Percentiles rank a stretch among this genome's conserved stretches.
These are phyloP conservation scores for Moniliophthora roreri DNA, from an alignment of 1,284 basidiomycete genomes.

Conservation along the genomic window DNA sequence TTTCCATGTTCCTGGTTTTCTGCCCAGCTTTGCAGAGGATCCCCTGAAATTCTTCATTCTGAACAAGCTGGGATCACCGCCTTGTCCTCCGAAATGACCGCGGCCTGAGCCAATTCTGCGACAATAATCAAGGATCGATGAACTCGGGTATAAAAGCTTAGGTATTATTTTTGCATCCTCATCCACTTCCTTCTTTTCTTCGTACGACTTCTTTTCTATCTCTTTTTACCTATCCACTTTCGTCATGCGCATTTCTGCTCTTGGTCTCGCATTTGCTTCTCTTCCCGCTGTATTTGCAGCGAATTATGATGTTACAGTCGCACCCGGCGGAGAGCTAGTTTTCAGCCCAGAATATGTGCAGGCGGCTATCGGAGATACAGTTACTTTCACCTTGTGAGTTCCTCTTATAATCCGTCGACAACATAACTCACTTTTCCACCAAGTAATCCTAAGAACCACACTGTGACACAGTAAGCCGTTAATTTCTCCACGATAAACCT, in stretches of 20 bases:
- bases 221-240: not conserved
- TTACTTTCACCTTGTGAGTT: constrained; percentile 17
- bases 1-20: too few relatives aligned
- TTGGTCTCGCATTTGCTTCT: constrained; percentile 10
- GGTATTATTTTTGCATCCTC: not conserved
- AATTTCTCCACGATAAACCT: not conserved
- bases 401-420: not conserved
- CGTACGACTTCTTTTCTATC: not conserved
- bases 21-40: too few relatives aligned
- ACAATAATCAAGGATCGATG: too few relatives aligned
- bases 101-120: too few relatives aligned
- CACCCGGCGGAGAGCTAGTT: constrained; percentile 9
- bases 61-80: too few relatives aligned
- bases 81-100: too few relatives aligned
- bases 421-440: not conserved
- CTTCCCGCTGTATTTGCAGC: constrained; percentile 12
- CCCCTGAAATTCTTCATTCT: too few relatives aligned
- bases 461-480: constrained; percentile 42
- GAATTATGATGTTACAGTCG: constrained; percentile 15
- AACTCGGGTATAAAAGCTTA: too few relatives aligned
- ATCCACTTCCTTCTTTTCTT: not conserved
- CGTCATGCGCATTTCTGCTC: constrained; percentile 2
- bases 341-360: constrained; percentile 16
- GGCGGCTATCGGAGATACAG: constrained; percentile 13
- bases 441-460: constrained; percentile 45